A percentile compares a stretch with the other conserved stretches of the same genome.
phyloP scores from a whole-genome alignment of 352 stramenopile species.

The Phytophthora sp. region DNA sequence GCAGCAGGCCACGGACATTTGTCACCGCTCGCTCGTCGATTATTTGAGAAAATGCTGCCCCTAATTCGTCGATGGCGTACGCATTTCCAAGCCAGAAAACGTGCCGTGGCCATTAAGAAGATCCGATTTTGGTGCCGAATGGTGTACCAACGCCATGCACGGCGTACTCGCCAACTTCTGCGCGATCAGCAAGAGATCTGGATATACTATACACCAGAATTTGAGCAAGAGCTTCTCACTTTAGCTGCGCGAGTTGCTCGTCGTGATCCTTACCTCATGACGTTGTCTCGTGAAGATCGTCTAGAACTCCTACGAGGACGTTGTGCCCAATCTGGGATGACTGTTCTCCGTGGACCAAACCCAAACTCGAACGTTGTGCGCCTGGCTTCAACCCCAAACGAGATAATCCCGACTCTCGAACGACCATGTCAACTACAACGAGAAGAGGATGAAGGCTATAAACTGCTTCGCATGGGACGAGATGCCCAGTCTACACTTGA shows the following conservation, averaged over 20 bases:
- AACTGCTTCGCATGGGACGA: constrained; percentile 21
- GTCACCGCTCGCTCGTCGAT: constrained; percentile 43
- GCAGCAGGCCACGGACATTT: constrained; percentile 32
- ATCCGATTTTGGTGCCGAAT: constrained; percentile 83
- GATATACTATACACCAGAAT: constrained; percentile 73
- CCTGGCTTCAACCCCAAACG: constrained; percentile 19
- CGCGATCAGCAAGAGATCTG: constrained; percentile 67
- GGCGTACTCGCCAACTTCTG: constrained; percentile 59
- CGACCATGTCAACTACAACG: constrained; percentile 5
- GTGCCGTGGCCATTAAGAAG: constrained; percentile 73
- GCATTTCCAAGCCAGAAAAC: constrained; percentile 58
- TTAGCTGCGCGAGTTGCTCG: constrained; percentile 54
- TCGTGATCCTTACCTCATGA: constrained; percentile 74
- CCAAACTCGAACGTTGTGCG: constrained; percentile 35
- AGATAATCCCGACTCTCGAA: background rate
- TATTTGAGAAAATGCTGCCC: constrained; percentile 55
- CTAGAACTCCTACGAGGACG: constrained; percentile 54
- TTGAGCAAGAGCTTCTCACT: constrained; percentile 63
- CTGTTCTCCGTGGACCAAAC: constrained; percentile 58
- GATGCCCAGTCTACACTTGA: constrained; percentile 32
- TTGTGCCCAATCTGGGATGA: constrained; percentile 59
- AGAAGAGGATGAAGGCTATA: constrained; percentile 35
- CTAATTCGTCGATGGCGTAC: constrained; percentile 65
- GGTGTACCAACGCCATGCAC: constrained; percentile 67
- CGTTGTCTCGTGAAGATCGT: constrained; percentile 46